Evolutionary conservation across 2,329 filamentous ascomycete genomes (phyloP).

Genomic region (Phyllosticta citriasiana): DNA sequence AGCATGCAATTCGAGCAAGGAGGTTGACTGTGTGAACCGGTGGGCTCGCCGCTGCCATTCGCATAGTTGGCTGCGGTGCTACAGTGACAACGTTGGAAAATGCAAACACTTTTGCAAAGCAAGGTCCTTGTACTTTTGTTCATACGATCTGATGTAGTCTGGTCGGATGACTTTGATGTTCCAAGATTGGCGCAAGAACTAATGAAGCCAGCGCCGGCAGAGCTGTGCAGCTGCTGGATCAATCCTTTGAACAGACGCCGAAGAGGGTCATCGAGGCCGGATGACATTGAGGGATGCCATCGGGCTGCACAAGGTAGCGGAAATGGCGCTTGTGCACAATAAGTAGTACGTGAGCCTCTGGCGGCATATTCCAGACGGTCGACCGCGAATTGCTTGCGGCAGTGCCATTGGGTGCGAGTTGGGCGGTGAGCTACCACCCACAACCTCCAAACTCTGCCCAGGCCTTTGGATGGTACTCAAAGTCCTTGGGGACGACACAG

Average conservation of each 20-base stretch:
- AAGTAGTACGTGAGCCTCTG: no score
- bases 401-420: no score
- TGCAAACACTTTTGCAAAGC: slow-evolving; percentile 26
- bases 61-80: slow-evolving; percentile 24
- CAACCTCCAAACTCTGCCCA: no score
- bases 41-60: slow-evolving; percentile 31
- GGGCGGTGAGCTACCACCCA: no score
- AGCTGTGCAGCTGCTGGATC: slow-evolving; percentile 29
- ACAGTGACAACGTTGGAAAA: slow-evolving; percentile 31
- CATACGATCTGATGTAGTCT: not conserved
- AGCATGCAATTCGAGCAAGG: no score
- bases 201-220: slow-evolving; percentile 33
- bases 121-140: slow-evolving; percentile 23
- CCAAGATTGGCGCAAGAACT: slow-evolving; percentile 26
- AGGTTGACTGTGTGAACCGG: slow-evolving; percentile 12
- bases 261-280: no score
- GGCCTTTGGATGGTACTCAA: no score
- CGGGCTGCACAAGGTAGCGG: slow-evolving; percentile 21
- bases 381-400: no score
- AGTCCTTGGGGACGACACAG: no score
- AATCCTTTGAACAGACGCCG: slow-evolving; percentile 13
- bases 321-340: slow-evolving; percentile 26
- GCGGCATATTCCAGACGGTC: no score
- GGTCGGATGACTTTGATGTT: not conserved
- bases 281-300: no score